Percentiles rank a stretch among this genome's conserved stretches.
These are phyloP conservation scores for Phytophthora ohioensis DNA, from an alignment of 352 stramenopile species.

Conservation along the genomic window DNA sequence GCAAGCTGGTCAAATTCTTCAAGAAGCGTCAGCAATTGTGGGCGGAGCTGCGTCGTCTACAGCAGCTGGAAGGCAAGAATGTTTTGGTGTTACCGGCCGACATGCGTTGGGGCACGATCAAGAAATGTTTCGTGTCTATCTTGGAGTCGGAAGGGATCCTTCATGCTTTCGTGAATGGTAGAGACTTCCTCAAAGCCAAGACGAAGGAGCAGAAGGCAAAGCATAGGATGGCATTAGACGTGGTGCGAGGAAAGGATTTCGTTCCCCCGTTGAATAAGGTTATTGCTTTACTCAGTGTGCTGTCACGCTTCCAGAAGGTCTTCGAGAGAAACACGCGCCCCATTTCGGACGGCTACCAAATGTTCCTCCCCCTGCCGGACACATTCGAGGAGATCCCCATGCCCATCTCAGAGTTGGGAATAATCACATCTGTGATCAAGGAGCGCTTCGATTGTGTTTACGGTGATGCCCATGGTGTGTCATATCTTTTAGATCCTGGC, in stretches of 20 bases:
- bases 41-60: neutral
- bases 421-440: neutral
- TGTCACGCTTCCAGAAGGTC: neutral
- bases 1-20: constrained; percentile 7
- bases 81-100: constrained; percentile 6
- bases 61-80: neutral
- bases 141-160: constrained; percentile 3
- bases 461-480: neutral
- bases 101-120: constrained; percentile 10
- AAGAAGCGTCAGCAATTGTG: constrained; percentile 20
- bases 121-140: constrained; percentile 1
- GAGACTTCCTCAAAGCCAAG: neutral
- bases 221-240: neutral
- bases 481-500: neutral
- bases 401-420: neutral
- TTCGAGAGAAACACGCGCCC: constrained; percentile 8
- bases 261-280: neutral
- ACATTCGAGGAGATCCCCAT: neutral
- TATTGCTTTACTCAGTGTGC: too few species aligned
- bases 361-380: neutral
- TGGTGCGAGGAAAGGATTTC: neutral
- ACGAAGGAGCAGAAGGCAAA: constrained; percentile 14
- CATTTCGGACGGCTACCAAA: constrained; percentile 5
- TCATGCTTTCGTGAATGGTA: neutral
- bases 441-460: neutral